Conservation (phyloP, 768 basidiomycete genomes). For the Naematelia aurantialba region DNA sequence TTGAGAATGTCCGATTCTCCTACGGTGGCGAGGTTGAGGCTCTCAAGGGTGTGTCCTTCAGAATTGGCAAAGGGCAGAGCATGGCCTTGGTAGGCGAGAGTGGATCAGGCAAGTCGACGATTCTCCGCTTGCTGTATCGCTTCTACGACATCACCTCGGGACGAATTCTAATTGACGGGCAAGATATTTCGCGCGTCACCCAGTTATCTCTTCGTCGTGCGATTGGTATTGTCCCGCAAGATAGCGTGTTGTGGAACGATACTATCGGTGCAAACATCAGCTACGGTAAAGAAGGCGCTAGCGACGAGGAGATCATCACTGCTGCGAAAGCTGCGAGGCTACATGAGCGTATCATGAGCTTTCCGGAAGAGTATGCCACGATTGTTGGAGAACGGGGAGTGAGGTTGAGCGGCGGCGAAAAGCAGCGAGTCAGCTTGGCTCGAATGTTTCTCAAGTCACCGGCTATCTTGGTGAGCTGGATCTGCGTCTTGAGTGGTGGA, state of each 20-base stretch:
- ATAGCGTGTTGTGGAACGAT: slow-evolving; percentile 53
- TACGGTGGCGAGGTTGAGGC: slow-evolving; percentile 59
- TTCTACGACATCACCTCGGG: slow-evolving; percentile 86
- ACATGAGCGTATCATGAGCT: slow-evolving; percentile 76
- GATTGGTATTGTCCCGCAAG: slow-evolving; percentile 89
- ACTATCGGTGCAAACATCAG: slow-evolving; percentile 53
- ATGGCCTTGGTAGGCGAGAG: slow-evolving; percentile 86
- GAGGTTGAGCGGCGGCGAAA: slow-evolving; percentile 79
- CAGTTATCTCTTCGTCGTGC: slow-evolving; percentile 71
- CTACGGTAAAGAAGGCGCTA: slow-evolving; percentile 72
- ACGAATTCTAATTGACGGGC: slow-evolving; percentile 76
- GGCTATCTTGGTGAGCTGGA: slow-evolving; percentile 68
- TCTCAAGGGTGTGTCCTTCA: slow-evolving; percentile 76
- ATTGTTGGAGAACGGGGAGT: slow-evolving; percentile 85
- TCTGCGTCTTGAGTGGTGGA: slow-evolving; percentile 56
- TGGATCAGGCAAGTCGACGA: slow-evolving; percentile 66
- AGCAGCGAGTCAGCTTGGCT: slow-evolving; percentile 83
- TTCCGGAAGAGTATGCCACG: slow-evolving; percentile 80
- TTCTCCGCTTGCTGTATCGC: slow-evolving; percentile 79
- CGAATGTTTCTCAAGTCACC: slow-evolving; percentile 82
- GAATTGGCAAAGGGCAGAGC: slow-evolving; percentile 75
- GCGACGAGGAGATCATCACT: slow-evolving; percentile 68
- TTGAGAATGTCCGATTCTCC: slow-evolving; percentile 82
- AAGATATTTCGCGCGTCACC: slow-evolving; percentile 82
- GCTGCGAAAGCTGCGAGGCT: slow-evolving; percentile 80